A percentile compares a stretch with the other conserved stretches of the same genome.
Conservation (phyloP, 2,329 filamentous ascomycete species). For the Talaromyces sp. region DNA sequence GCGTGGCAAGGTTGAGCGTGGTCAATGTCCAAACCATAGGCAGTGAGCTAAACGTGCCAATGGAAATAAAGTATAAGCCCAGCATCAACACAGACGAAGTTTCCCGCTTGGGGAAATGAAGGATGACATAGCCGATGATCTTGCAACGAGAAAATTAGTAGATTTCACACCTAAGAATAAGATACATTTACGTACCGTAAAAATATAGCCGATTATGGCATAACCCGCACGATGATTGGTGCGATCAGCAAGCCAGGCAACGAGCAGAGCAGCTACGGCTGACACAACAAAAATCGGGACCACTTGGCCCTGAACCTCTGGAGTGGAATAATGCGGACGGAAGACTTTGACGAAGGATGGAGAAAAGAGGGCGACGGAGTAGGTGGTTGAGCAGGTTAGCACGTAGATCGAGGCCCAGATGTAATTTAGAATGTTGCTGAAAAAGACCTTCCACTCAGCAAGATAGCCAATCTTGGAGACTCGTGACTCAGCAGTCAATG, state of each 20-base stretch:
- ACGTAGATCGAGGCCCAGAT: constrained; percentile 6
- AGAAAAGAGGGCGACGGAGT: constrained; percentile 1
- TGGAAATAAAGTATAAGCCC: constrained; percentile 4
- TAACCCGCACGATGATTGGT: constrained; percentile 3
- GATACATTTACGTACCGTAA: not conserved
- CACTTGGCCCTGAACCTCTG: constrained; percentile 3
- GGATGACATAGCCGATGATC: constrained; percentile 6
- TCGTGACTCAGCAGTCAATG: not conserved
- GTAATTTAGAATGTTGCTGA: constrained; percentile 4
- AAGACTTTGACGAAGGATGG: constrained; percentile 8
- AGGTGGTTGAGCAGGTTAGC: constrained; percentile 5
- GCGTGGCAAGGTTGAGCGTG: constrained; percentile 2
- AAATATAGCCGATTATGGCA: constrained; percentile 6
- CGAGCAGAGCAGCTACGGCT: not conserved
- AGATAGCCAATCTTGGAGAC: not conserved
- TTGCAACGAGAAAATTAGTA: not conserved
- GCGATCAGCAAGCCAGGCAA: constrained; percentile 3
- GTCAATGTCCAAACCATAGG: constrained; percentile 11
- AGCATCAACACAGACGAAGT: not conserved
- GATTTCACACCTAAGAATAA: not conserved
- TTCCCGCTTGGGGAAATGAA: not conserved
- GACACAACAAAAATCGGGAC: constrained; percentile 9
- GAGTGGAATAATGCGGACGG: not conserved
- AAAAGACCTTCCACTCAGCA: constrained; percentile 6
- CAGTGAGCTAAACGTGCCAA: constrained; percentile 6